A percentile compares a stretch with the other conserved stretches of the same genome.
These are phyloP conservation scores for Coemansia sp. DNA, from an alignment of 192 early-diverging fungal species.

Conservation along the genomic window DNA sequence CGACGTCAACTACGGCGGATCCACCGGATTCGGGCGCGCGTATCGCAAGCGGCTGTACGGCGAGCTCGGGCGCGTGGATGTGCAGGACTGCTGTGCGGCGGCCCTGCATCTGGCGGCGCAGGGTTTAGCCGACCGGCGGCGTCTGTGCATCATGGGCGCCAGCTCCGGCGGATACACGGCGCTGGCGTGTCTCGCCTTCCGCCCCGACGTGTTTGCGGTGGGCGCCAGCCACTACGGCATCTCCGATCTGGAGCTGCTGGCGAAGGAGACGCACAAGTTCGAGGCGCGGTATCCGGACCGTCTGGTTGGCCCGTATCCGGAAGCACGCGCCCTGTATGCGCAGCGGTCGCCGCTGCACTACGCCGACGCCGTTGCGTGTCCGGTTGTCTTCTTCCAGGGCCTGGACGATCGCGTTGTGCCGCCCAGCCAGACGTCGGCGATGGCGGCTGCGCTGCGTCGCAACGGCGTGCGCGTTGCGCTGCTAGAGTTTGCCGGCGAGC, in stretches of 20 bases:
- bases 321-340: slow-evolving; percentile 57
- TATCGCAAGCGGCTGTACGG: slow-evolving; percentile 72
- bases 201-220: slow-evolving; percentile 69
- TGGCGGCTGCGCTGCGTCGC: slow-evolving; percentile 66
- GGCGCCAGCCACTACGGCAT: slow-evolving; percentile 74
- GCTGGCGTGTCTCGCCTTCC: slow-evolving; percentile 66
- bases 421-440: slow-evolving; percentile 71
- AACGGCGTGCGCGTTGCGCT: slow-evolving; percentile 64
- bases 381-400: slow-evolving; percentile 76
- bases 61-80: slow-evolving; percentile 76
- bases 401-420: slow-evolving; percentile 76
- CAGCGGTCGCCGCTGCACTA: slow-evolving; percentile 66
- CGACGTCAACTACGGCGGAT: slow-evolving; percentile 82
- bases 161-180: slow-evolving; percentile 73
- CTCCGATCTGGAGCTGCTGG: slow-evolving; percentile 65
- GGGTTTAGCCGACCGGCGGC: slow-evolving; percentile 61
- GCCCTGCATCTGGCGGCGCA: slow-evolving; percentile 61
- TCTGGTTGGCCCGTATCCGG: slow-evolving; percentile 65
- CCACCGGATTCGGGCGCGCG: slow-evolving; percentile 70
- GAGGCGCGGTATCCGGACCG: slow-evolving; percentile 64
- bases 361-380: slow-evolving; percentile 61
- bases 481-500: slow-evolving; percentile 66
- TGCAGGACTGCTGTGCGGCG: slow-evolving; percentile 73
- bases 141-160: slow-evolving; percentile 68
- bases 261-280: slow-evolving; percentile 81